Evolutionary conservation across 345 rosid genomes (phyloP).

Genomic region (Citrus maxima): DNA sequence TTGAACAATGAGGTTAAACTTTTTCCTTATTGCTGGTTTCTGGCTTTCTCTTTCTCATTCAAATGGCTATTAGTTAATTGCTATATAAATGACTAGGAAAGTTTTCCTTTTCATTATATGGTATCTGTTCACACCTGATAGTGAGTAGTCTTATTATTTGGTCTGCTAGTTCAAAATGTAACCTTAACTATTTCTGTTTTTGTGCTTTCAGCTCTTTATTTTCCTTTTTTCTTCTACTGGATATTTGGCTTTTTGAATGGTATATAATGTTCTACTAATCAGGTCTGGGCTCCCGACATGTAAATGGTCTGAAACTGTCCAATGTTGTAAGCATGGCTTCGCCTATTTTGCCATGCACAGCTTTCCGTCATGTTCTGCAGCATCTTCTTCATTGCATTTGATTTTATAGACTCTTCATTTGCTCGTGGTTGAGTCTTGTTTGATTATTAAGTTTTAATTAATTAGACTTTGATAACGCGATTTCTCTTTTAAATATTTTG

Average conservation of each 20-base stretch:
- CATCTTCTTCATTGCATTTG: neutral
- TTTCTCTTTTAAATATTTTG: neutral
- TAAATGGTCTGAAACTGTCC: neutral
- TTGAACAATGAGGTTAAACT: neutral
- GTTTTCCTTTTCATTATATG: neutral
- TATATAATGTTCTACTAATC: neutral
- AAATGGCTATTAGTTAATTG: neutral
- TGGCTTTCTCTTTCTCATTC: neutral
- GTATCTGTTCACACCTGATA: neutral
- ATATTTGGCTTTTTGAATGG: neutral
- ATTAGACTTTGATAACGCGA: neutral
- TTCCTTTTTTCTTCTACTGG: neutral
- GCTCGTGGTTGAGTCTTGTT: neutral
- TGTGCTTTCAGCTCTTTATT: neutral
- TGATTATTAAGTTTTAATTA: too few species aligned
- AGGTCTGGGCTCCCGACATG: neutral
- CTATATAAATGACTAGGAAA: neutral
- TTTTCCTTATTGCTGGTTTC: neutral
- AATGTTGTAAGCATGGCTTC: neutral
- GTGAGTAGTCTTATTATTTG: neutral
- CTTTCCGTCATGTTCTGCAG: neutral
- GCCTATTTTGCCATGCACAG: neutral
- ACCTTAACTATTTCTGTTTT: neutral
- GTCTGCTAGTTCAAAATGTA: neutral
- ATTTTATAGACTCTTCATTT: neutral